Evolutionary conservation across 768 basidiomycete species (phyloP).

Genomic region (Tubosaeta brunneosetosa): DNA sequence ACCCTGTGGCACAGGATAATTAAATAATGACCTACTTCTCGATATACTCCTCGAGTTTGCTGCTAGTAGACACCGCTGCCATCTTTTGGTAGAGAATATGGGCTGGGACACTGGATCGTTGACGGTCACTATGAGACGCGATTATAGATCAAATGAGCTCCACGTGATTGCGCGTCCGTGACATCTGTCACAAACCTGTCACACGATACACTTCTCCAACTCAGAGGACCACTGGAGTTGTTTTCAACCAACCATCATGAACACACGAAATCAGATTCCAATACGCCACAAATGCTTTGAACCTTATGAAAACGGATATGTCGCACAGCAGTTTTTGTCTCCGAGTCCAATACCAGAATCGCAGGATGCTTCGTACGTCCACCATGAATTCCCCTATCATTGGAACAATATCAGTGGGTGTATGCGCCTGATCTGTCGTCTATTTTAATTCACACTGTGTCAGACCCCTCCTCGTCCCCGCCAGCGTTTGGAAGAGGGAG

Average conservation of each 20-base stretch:
- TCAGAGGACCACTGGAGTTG: slow-evolving; percentile 2
- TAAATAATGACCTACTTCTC: slow-evolving; percentile 53
- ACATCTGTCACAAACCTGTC: slow-evolving; percentile 8
- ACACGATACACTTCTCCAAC: slow-evolving; percentile 1
- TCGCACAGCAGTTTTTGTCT: slow-evolving; percentile 3
- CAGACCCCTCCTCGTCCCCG: slow-evolving; percentile 35
- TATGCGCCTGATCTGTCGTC: slow-evolving; percentile 19
- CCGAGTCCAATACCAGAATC: slow-evolving; percentile 3
- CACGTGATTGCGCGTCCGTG: slow-evolving; percentile 28
- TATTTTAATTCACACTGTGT: slow-evolving; percentile 20
- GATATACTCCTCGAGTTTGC: slow-evolving; percentile 69
- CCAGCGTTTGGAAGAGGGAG: slow-evolving; percentile 20
- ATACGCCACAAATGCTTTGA: not conserved
- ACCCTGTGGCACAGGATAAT: slow-evolving; percentile 15
- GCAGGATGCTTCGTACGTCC: slow-evolving; percentile 1
- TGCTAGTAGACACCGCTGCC: slow-evolving; percentile 38
- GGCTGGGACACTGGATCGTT: slow-evolving; percentile 1
- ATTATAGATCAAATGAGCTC: slow-evolving; percentile 3
- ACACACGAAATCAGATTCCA: not conserved
- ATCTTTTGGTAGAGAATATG: slow-evolving; percentile 15
- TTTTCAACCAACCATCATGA: slow-evolving; percentile 13
- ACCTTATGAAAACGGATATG: not conserved
- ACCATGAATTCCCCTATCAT: slow-evolving; percentile 5
- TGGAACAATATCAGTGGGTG: slow-evolving; percentile 16
- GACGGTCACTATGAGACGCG: not conserved